A percentile compares a stretch with the other conserved stretches of the same genome.
These are phyloP conservation scores for Salix viminalis DNA, from an alignment of 345 rosid species.

Conservation along the genomic window DNA sequence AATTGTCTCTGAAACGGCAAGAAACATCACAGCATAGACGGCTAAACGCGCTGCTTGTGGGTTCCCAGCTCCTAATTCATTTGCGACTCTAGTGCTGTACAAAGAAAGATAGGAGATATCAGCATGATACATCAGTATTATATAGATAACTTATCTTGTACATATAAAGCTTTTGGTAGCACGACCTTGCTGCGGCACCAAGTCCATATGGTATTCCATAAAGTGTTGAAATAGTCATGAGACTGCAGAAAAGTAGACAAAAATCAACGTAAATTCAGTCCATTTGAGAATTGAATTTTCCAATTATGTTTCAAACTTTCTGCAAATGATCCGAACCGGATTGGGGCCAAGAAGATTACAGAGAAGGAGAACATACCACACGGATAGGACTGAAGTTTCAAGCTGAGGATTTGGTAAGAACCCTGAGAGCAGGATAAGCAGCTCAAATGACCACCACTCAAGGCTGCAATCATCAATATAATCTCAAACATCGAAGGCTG, in stretches of 20 bases:
- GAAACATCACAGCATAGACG: constrained; percentile 15
- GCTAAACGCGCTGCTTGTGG: constrained; percentile 14
- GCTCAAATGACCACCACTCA: constrained; percentile 96
- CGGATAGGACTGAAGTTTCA: constrained; percentile 81
- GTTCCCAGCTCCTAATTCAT: constrained; percentile 30
- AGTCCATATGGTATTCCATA: constrained; percentile 22
- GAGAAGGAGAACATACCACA: constrained; percentile 50
- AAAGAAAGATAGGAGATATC: not conserved
- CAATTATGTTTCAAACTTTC: not conserved
- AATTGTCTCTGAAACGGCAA: constrained; percentile 12
- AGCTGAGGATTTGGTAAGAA: constrained; percentile 75
- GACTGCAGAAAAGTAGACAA: constrained; percentile 11
- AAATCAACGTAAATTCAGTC: not conserved
- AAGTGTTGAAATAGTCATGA: constrained; percentile 18
- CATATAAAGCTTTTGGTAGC: not conserved
- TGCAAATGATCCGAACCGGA: not conserved
- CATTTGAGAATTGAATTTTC: not conserved
- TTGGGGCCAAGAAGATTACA: not conserved
- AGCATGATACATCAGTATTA: not conserved
- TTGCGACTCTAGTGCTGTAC: constrained; percentile 23
- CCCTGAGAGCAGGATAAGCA: constrained; percentile 78
- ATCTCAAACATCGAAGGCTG: not conserved
- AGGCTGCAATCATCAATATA: constrained; percentile 43
- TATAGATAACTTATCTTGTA: not conserved
- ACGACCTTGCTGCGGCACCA: constrained; percentile 25